phyloP scores from a whole-genome alignment of 306 rosid species.

The Cucumis melo region DNA sequence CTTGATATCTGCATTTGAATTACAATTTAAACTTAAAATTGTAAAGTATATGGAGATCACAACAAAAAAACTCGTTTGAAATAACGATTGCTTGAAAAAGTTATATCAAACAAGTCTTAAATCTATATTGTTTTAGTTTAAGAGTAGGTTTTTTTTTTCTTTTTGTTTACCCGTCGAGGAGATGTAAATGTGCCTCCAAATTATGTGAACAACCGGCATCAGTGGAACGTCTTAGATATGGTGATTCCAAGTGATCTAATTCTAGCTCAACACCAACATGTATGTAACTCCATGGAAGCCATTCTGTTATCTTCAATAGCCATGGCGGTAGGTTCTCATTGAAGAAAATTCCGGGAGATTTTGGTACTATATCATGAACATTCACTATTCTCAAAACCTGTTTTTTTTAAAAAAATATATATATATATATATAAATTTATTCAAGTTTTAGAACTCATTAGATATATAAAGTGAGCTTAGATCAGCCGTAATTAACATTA shows the following conservation, averaged over 20 bases:
- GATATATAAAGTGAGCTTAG: too few relatives aligned
- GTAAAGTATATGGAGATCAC: too few relatives aligned
- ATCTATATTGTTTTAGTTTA: too few relatives aligned
- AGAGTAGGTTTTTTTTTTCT: too few relatives aligned
- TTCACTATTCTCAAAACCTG: slow-evolving; percentile 49
- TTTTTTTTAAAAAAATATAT: not conserved
- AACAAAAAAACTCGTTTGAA: too few relatives aligned
- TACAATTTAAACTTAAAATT: not conserved
- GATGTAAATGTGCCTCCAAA: slow-evolving; percentile 69
- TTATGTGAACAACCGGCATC: slow-evolving; percentile 46
- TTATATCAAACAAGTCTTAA: too few relatives aligned
- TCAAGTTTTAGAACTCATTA: too few relatives aligned
- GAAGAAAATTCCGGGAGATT: slow-evolving; percentile 46
- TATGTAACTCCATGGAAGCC: slow-evolving; percentile 64
- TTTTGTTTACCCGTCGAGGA: slow-evolving; percentile 52
- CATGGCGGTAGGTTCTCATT: slow-evolving; percentile 34
- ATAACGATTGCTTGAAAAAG: too few relatives aligned
- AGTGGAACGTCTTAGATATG: slow-evolving; percentile 35
- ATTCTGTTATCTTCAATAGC: slow-evolving; percentile 42
- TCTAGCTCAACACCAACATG: slow-evolving; percentile 58
- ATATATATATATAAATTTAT: too few relatives aligned
- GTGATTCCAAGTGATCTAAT: slow-evolving; percentile 53
- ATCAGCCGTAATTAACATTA: too few relatives aligned
- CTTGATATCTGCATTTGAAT: slow-evolving; percentile 70
- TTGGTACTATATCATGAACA: slow-evolving; percentile 52